Evolutionary conservation across 148 eudicot species (phyloP), one percentile per base, ranked within the genome.

Genomic region (Salicornia ramosissima): DNA sequence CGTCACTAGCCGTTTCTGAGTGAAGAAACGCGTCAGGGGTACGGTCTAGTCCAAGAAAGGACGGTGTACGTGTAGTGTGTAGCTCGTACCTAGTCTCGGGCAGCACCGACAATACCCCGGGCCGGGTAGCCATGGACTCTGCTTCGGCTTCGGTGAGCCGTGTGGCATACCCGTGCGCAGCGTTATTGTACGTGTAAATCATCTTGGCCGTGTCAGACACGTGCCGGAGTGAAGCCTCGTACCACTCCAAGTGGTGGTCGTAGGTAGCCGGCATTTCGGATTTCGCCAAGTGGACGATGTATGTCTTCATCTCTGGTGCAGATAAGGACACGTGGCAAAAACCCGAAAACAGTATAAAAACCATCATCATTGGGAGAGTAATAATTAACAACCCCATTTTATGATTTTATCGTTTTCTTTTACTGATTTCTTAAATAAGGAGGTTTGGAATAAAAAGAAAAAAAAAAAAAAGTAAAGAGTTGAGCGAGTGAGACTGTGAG

Each of bases 11-110:
- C 15, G 73, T n/a, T 1, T 28, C 59, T 0, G 84, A 77, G 64
- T 71, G 80, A 7, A 78, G 69, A 51, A 82, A 75, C n/a, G 67
- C 21, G 21, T 75, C 74, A 0, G 80, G 62, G 15, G 42, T 66
- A 25, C 65, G 24, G 54, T 82, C 87, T 10, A 86, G 84, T 0
- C 90, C 90, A 4, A 86, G 82, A 26, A 86, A 86, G 31, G 64
- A 69, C 30, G 90, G 90, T 1, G 90, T 80, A n/a, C 90, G 84
- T 24, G 90, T 86, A 0, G 90, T 86, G 75, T 86, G 87, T 10
- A 86, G 79, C 63, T 81, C 78, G 75, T 86, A 86, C 19, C 53
- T 42, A 39, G 64, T n/a, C 49, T 86, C 87, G 45, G 87, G 90
- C 26, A 76, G 34, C 10, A 86, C 86, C 13, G 86, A 68, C 11